These are phyloP conservation scores for Suzukiozyma palmioleophila DNA, from an alignment of 1,139 yeast species.

Conservation along the genomic window DNA sequence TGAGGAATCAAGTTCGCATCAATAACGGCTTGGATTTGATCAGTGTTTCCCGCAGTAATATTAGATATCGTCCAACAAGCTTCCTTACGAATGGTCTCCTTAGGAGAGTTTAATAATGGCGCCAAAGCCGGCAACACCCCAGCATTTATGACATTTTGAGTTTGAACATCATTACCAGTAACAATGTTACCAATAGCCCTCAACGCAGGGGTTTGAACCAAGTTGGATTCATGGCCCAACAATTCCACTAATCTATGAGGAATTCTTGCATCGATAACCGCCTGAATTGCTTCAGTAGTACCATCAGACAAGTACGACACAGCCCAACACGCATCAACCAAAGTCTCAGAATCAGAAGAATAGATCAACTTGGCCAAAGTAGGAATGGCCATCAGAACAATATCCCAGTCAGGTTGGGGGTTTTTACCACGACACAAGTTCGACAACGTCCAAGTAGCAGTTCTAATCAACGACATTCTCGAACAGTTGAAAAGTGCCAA, in stretches of 20 bases:
- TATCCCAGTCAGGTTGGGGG: conserved; percentile 94
- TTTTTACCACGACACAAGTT: conserved; percentile 94
- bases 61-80: conserved; percentile 99
- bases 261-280: conserved; percentile 93
- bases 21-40: conserved; percentile 94
- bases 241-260: conserved; percentile 92
- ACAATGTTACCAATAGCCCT: conserved; percentile 98
- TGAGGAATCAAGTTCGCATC: conserved; percentile 94
- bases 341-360: conserved; percentile 86
- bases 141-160: conserved; percentile 90
- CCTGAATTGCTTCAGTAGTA: conserved; percentile 87
- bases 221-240: conserved; percentile 73
- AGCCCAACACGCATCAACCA: conserved; percentile 99
- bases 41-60: conserved; percentile 94
- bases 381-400: conserved; percentile 85
- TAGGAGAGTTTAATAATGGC: conserved; percentile 74
- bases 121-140: conserved; percentile 87
- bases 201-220: conserved; percentile 94
- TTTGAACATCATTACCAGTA: conserved; percentile 93
- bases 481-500: conserved; percentile 73
- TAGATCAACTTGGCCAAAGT: conserved; percentile 87
- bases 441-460: conserved; percentile 97
- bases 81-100: conserved; percentile 92
- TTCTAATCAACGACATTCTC: conserved; percentile 83
- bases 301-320: conserved; percentile 94